Percentiles rank a stretch among this genome's conserved stretches.
These are phyloP conservation scores for Cladorrhinum samala DNA, from an alignment of 495 filamentous ascomycete species.

Conservation along the genomic window DNA sequence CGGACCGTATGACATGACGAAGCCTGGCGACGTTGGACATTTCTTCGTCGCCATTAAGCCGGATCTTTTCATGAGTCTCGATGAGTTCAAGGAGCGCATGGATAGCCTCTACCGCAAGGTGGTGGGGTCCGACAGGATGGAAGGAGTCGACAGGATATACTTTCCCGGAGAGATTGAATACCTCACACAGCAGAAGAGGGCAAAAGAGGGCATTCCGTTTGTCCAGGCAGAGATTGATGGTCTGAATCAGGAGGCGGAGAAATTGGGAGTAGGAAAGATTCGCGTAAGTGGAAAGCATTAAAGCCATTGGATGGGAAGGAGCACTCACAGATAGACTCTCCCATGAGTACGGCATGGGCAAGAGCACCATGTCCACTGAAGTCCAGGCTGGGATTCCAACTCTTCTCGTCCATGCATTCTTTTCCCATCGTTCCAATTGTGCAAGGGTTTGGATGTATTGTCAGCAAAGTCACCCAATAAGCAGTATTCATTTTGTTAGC, in stretches of 20 bases:
- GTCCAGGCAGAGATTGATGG: slow-evolving; percentile 57
- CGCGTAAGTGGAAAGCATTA: too few species aligned
- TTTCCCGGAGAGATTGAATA: slow-evolving; percentile 77
- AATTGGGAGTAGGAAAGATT: slow-evolving; percentile 35
- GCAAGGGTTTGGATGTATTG: too few species aligned
- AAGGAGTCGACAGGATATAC: slow-evolving; percentile 67
- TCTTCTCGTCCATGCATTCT: too few species aligned
- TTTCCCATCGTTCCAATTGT: too few species aligned
- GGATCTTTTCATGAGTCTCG: slow-evolving; percentile 65
- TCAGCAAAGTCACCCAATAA: too few species aligned
- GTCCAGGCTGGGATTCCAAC: too few species aligned
- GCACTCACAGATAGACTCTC: too few species aligned
- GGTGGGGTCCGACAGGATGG: slow-evolving; percentile 57
- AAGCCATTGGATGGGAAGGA: too few species aligned
- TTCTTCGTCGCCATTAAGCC: slow-evolving; percentile 71
- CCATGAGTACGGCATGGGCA: too few species aligned
- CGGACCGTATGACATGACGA: slow-evolving; percentile 63
- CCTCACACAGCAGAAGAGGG: slow-evolving; percentile 49
- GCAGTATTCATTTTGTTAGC: too few species aligned
- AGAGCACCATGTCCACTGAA: too few species aligned
- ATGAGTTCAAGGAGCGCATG: slow-evolving; percentile 66
- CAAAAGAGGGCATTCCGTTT: slow-evolving; percentile 57
- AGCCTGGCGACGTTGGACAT: slow-evolving; percentile 66
- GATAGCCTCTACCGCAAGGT: slow-evolving; percentile 61
- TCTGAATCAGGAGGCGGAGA: slow-evolving; percentile 61